Evolutionary conservation across 257 asterid species (phyloP).

Genomic region (Echites panduratus): DNA sequence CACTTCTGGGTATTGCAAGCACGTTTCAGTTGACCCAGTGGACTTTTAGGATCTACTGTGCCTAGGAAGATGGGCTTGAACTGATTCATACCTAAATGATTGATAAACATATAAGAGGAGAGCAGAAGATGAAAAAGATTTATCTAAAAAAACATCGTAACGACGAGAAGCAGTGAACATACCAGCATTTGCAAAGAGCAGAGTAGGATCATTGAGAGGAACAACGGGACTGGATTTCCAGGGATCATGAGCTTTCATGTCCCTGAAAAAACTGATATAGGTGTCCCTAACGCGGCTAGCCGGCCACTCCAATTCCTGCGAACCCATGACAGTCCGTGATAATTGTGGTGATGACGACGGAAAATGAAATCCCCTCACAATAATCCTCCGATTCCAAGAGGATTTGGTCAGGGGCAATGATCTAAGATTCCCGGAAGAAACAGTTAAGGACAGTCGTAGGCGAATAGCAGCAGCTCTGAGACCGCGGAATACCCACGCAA

Average conservation of each 20-base stretch:
- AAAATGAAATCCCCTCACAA: slow-evolving; percentile 18
- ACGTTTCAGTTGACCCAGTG: slow-evolving; percentile 74
- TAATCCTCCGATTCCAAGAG: background rate
- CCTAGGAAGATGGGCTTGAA: slow-evolving; percentile 95
- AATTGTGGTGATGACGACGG: background rate
- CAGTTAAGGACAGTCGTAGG: background rate
- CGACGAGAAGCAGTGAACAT: background rate
- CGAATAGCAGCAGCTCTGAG: background rate
- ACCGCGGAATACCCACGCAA: slow-evolving; percentile 7
- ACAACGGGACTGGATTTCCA: slow-evolving; percentile 91
- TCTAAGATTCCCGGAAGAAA: background rate
- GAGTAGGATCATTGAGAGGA: slow-evolving; percentile 92
- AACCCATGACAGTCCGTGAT: slow-evolving; percentile 41
- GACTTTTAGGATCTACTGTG: slow-evolving; percentile 80
- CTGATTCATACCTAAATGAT: slow-evolving; percentile 84
- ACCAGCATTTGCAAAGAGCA: slow-evolving; percentile 92
- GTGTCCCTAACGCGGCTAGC: slow-evolving; percentile 59
- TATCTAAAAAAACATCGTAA: background rate
- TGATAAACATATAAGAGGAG: background rate
- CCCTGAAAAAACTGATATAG: slow-evolving; percentile 49
- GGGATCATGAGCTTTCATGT: slow-evolving; percentile 47
- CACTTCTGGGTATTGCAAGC: slow-evolving; percentile 98
- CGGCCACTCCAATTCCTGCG: slow-evolving; percentile 72
- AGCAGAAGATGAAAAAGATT: background rate
- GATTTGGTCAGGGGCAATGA: background rate